Conservation (phyloP, 305 asterid genomes). For the Solanum hybrid region DNA sequence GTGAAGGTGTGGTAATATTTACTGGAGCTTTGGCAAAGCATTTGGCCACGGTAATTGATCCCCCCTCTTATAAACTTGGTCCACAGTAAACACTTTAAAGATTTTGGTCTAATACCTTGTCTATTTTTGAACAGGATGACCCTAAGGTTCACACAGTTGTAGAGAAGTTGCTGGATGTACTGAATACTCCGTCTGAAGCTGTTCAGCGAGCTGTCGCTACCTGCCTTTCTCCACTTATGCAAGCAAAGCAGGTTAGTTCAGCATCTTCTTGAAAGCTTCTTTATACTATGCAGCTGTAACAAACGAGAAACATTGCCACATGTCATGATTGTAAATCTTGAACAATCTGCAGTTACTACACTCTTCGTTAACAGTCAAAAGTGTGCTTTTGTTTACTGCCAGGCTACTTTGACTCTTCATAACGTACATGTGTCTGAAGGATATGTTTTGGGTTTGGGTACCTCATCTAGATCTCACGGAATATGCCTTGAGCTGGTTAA, state of each 20-base stretch:
- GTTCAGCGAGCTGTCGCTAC: slow-evolving; percentile 94
- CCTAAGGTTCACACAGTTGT: slow-evolving; percentile 96
- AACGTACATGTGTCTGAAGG: background rate
- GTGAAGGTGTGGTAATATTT: slow-evolving; percentile 98
- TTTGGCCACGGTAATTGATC: slow-evolving; percentile 56
- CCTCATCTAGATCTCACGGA: background rate
- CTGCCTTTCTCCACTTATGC: slow-evolving; percentile 96
- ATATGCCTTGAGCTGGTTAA: background rate
- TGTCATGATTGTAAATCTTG: background rate
- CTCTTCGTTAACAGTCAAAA: background rate
- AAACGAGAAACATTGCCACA: background rate
- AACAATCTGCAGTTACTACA: background rate
- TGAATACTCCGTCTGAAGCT: slow-evolving; percentile 97
- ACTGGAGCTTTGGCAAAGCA: slow-evolving; percentile 98
- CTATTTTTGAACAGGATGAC: slow-evolving; percentile 51
- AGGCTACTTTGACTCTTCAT: background rate
- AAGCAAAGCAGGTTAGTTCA: slow-evolving; percentile 72
- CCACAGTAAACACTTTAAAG: background rate
- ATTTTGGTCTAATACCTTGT: slow-evolving; percentile 7
- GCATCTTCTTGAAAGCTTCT: background rate
- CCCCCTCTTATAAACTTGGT: slow-evolving; percentile 5
- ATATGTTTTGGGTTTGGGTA: background rate
- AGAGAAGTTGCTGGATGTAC: slow-evolving; percentile 92
- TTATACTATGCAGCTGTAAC: background rate
- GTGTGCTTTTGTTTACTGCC: background rate